Base-by-base conservation (phyloP, 495 filamentous ascomycete species). In the Aspergillus incahuasiensis region DNA sequence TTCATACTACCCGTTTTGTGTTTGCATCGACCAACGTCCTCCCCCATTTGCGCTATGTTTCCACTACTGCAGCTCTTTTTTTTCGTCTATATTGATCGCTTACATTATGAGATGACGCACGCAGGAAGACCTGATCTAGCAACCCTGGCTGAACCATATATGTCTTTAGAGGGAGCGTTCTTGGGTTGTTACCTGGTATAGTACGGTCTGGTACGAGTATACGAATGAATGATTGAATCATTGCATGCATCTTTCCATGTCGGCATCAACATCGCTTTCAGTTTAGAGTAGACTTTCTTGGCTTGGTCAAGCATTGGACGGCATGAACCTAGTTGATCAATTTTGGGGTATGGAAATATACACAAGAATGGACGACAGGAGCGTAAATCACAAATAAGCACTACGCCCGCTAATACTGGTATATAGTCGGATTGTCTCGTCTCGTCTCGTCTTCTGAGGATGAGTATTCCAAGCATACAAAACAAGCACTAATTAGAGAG, bases 191-290 rank as follows among this genome's bases (percentile, higher is more conserved):
- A 25, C 22, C 38, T 43, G 22, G 15, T 52, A 39, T 44, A 45
- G 38, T 43, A 51, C 54, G 61, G 48, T 66, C 59, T 64, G 64
- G 63, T 62, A 74, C 54, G 71, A 74, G 69, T 70, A 62, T 71
- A 73, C 63, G 70, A 73, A 68, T 70, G 64, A 73, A 75, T 63
- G 70, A 73, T 69, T 55, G 42, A 56, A 48, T 51, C 49, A 44
- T 41, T 48, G 41, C 25, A 32, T 25, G 32, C 32, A 35, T n/a
- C n/a, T n/a, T n/a, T n/a, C n/a, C n/a, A n/a, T n/a, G n/a, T n/a
- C n/a, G n/a, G n/a, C 32, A 35, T 35, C 9, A 28, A 28, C 25
- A 28, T 28, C 8, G 25, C 4, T 28, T 8, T 28, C 8, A n/a
- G n/a, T n/a, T n/a, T n/a, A n/a, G n/a, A n/a, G n/a, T n/a, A n/a